Base-by-base conservation (phyloP, 768 basidiomycete genomes). In the Cystofilobasidium ferigula region DNA sequence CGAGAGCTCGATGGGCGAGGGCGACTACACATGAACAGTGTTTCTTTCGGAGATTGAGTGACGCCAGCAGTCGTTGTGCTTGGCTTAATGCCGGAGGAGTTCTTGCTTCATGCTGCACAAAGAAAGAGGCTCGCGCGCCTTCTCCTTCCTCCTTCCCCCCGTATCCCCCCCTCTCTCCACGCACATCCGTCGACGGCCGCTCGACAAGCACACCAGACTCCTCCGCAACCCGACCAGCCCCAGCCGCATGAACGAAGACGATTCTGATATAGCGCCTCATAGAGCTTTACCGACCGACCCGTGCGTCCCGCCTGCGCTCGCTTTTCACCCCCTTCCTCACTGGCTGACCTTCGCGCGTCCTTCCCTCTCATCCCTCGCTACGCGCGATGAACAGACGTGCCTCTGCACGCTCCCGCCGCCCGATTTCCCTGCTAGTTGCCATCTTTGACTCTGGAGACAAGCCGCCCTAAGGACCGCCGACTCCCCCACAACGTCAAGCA, bases 381-480 rank as follows among this genome's bases (percentile, higher is more conserved):
- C 42, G 10, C 42, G 4, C n/a, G n/a, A n/a, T n/a, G n/a, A 7
- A 4, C 45, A 47, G 42, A n/a, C 53, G 62, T 53, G 34, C 48
- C 34, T 18, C 9, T 5, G 42, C 34, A 32, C 43, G 20, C 53
- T 42, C 43, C n/a, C 38, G 32, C 45, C 64, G 10, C 30, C 51
- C 30, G 9, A 54, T 54, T 20, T 32, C 30, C 28, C 51, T 30
- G 3, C 51, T 54, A 9, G 51, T 54, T 32, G 51, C 51, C 64
- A 48, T 67, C 24, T 51, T 61, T 59, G 58, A 36, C 47, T 67
- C 64, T 18, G 64, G 64, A 40, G 60, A 67, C 35, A 56, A 67
- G 53, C 65, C 65, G 20, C 60, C 60, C 36, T 67, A 67, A 67
- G 53, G 51, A 57, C 65, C 59, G 47, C 65, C 47, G 35, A 1